Evolutionary conservation across 345 rosid genomes (phyloP), one percentile per base, ranked within the genome.

Genomic region (Lepidium sativum): DNA sequence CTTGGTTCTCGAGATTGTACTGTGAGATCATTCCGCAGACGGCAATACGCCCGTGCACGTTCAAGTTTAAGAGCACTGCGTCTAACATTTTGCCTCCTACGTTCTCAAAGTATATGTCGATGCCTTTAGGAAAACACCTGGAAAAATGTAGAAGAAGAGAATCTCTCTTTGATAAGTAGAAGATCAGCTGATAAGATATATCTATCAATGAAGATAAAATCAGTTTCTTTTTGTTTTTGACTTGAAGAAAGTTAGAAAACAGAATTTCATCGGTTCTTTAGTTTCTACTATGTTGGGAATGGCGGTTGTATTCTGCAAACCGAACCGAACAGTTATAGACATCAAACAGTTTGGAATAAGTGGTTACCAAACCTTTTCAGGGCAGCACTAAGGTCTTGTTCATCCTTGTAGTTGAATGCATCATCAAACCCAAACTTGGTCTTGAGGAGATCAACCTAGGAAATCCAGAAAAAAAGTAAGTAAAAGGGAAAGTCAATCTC

Each of bases 331-430:
- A 38, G 10, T 27, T 27, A 58, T 17, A 49, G 35, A 57, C 58
- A 58, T 35, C 29, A 58, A 14, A 67, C 8, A 17, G 17, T 60
- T 49, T 4, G 6, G 17, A 29, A 13, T n/a, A n/a, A n/a, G n/a
- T n/a, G n/a, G n/a, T n/a, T 29, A 56, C 10, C 39, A 4, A 41
- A 84, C 96, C 90, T 82, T 68, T 82, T 84, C 55, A 86, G 48
- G 40, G 88, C 84, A 38, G 76, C 85, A 66, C 45, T 74, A 31
- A 80, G 71, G 65, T 84, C 72, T 13, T 34, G 45, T 50, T 86
- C 85, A 42, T 84, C 86, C 62, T 88, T 88, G 67, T 88, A 83
- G 78, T 88, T 86, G 77, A 86, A 84, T 70, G 90, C 90, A 20
- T 75, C 90, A 59, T 86, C 80, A 70, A 86, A 86, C 40, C 92